phyloP scores from a whole-genome alignment of 495 filamentous ascomycete genomes.

The Penicillium robsamsonii region DNA sequence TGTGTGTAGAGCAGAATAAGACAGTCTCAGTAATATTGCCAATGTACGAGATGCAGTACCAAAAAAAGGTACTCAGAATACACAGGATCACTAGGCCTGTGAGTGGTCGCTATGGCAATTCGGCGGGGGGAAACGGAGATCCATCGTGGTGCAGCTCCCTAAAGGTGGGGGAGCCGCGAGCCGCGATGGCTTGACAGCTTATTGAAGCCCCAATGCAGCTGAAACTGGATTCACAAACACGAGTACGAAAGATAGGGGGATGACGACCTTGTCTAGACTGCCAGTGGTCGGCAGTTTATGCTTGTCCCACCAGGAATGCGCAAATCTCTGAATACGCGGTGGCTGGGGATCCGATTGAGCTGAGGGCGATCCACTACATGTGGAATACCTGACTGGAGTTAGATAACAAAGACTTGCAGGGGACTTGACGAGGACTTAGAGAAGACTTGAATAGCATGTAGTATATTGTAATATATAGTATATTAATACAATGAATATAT shows the following conservation, averaged over 20 bases:
- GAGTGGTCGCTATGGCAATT: constrained; percentile 28
- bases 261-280: constrained; percentile 24
- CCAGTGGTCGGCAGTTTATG: constrained; percentile 15
- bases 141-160: constrained; percentile 10
- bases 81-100: not conserved
- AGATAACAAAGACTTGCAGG: not conserved
- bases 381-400: constrained; percentile 18
- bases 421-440: not conserved
- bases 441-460: not conserved
- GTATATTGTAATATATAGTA: not conserved
- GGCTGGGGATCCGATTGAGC: constrained; percentile 30
- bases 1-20: constrained; percentile 5
- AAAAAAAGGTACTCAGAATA: not conserved
- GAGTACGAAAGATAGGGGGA: constrained; percentile 7
- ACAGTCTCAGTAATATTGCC: constrained; percentile 20
- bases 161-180: constrained; percentile 20
- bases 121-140: constrained; percentile 13
- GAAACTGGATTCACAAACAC: constrained; percentile 28
- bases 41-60: constrained; percentile 9
- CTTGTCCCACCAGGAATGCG: constrained; percentile 21
- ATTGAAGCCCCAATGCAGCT: constrained; percentile 14
- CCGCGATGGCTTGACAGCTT: constrained; percentile 16
- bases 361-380: constrained; percentile 26
- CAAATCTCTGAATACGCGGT: constrained; percentile 24
- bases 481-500: not conserved